A percentile compares a stretch with the other conserved stretches of the same genome.
These are phyloP conservation scores for Allium fistulosum DNA, from an alignment of 106 monocot species.

Conservation along the genomic window DNA sequence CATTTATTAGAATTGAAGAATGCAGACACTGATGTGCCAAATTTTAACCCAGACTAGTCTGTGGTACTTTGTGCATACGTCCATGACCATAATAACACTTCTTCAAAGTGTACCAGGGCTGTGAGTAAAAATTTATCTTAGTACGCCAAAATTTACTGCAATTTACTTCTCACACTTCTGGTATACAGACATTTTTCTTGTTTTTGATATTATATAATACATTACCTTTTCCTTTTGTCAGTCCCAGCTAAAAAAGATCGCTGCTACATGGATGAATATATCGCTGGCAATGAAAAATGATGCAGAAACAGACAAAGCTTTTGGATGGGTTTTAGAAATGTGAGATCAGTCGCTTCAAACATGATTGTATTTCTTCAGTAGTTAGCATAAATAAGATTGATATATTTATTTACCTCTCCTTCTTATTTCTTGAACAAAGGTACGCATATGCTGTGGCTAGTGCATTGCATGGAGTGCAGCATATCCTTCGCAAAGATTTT, in stretches of 20 bases:
- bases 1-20: too few species aligned
- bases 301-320: slow-evolving; percentile 81
- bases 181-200: not conserved
- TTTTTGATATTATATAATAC: not conserved
- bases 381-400: not conserved
- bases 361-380: not conserved
- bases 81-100: not conserved
- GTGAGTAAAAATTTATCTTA: not conserved
- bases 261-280: slow-evolving; percentile 98
- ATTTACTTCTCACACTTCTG: not conserved
- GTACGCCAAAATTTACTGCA: not conserved
- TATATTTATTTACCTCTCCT: not conserved
- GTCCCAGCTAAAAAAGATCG: slow-evolving; percentile 84
- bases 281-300: slow-evolving; percentile 92
- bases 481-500: slow-evolving; percentile 89
- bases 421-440: slow-evolving; percentile 23
- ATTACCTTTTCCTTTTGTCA: slow-evolving; percentile 10
- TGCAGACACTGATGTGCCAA: too few species aligned
- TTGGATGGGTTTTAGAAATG: slow-evolving; percentile 99
- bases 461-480: slow-evolving; percentile 88
- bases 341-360: slow-evolving; percentile 14
- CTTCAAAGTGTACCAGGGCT: not conserved
- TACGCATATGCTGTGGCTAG: slow-evolving; percentile 91
- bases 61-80: not conserved
- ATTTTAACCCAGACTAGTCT: too few species aligned